Conservation (phyloP, 169 alveolate species). For the Eimeria falciformis region DNA sequence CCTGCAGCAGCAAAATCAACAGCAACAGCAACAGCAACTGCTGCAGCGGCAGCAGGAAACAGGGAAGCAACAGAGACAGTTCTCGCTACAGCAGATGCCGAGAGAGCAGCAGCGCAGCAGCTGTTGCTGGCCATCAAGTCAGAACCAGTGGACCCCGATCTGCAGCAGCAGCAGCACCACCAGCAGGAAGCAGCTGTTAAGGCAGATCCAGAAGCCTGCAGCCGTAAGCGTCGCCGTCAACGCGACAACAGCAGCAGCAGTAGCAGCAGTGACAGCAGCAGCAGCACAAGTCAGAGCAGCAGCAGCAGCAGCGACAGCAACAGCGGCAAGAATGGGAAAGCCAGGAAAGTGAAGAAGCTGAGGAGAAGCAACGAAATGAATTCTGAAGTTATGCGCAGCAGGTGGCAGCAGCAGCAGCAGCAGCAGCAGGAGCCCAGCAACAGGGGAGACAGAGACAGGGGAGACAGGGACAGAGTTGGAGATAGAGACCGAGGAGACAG, state of each 20-base stretch:
- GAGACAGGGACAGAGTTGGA: background rate
- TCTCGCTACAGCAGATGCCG: no score
- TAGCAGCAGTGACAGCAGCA: constrained; percentile 36
- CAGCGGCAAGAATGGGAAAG: constrained; percentile 22
- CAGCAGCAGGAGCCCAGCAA: constrained; percentile 37
- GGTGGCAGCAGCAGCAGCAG: constrained; percentile 5
- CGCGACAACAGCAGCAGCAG: constrained; percentile 52
- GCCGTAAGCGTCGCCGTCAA: constrained; percentile 5
- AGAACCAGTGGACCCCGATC: constrained; percentile 33
- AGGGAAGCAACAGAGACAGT: background rate
- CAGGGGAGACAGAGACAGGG: background rate
- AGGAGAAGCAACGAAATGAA: background rate
- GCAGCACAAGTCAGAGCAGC: constrained; percentile 21
- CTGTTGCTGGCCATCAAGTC: constrained; percentile 28
- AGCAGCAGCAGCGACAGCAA: constrained; percentile 41
- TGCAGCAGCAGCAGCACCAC: constrained; percentile 53
- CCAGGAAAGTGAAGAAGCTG: background rate
- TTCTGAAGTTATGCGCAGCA: background rate
- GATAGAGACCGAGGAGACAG: background rate
- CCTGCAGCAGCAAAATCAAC: constrained; percentile 39
- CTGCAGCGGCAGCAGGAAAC: background rate
- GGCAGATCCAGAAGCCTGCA: constrained; percentile 8
- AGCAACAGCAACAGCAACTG: constrained; percentile 1
- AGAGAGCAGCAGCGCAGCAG: constrained; percentile 21
- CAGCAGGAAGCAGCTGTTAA: constrained; percentile 19